These are phyloP conservation scores for Codiaeum variegatum DNA, from an alignment of 441 rosid species.

Conservation along the genomic window DNA sequence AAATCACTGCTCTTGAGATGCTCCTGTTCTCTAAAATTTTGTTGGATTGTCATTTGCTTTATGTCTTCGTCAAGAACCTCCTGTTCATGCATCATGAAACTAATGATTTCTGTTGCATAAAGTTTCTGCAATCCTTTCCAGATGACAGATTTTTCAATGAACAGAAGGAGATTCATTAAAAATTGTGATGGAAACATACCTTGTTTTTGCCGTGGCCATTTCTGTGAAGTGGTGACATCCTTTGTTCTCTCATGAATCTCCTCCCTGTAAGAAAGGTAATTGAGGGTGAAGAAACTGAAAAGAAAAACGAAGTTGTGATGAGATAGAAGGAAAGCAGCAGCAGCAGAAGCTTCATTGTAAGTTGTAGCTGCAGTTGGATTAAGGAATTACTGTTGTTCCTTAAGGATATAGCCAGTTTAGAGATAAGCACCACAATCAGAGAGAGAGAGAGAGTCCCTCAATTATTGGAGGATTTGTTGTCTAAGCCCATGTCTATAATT, in stretches of 20 bases:
- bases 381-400: neutral
- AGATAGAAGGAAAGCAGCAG: conserved; percentile 29
- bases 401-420: conserved; percentile 12
- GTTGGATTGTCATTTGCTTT: conserved; percentile 7
- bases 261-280: conserved; percentile 18
- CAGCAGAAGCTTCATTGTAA: conserved; percentile 32
- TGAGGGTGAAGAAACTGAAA: conserved; percentile 24
- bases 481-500: conserved; percentile 33
- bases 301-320: conserved; percentile 24
- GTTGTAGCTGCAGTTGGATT: conserved; percentile 17
- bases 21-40: conserved; percentile 14
- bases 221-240: conserved; percentile 16
- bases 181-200: conserved; percentile 20
- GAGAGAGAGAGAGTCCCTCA: conserved; percentile 10
- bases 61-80: conserved; percentile 31
- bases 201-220: conserved; percentile 9
- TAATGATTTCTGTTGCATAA: neutral
- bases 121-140: neutral
- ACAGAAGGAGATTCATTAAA: neutral
- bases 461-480: conserved; percentile 30
- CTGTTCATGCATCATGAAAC: conserved; percentile 11
- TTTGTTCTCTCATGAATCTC: conserved; percentile 27
- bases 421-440: neutral
- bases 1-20: conserved; percentile 13
- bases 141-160: neutral